phyloP scores from a whole-genome alignment of 2,329 filamentous ascomycete genomes.

The Meredithiella fracta region DNA sequence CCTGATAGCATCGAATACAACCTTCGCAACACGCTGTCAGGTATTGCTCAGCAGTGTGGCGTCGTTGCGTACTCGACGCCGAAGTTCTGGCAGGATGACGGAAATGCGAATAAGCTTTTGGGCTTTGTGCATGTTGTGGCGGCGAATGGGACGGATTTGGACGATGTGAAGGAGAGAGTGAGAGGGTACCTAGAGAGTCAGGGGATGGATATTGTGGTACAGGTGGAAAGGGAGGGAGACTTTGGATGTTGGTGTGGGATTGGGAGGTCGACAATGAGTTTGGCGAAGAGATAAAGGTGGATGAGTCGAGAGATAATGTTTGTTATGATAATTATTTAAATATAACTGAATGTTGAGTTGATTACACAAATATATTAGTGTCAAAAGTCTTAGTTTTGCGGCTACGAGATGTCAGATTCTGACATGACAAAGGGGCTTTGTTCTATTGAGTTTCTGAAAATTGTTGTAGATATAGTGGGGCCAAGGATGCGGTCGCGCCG shows the following conservation, averaged over 20 bases:
- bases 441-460: too few species aligned
- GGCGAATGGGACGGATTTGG: conserved; percentile 51
- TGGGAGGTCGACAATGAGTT: conserved; percentile 17
- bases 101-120: conserved; percentile 38
- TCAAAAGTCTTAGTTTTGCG: too few species aligned
- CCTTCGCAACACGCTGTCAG: conserved; percentile 69
- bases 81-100: conserved; percentile 81
- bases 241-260: conserved; percentile 43
- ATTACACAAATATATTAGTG: too few species aligned
- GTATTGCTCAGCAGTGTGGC: conserved; percentile 64
- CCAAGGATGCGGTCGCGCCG: too few species aligned
- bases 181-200: conserved; percentile 51
- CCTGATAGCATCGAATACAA: conserved; percentile 76
- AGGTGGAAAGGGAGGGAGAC: conserved; percentile 76
- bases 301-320: too few species aligned
- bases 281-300: neutral
- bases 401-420: too few species aligned
- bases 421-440: too few species aligned
- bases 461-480: too few species aligned
- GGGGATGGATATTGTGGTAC: conserved; percentile 67
- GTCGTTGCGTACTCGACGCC: conserved; percentile 76
- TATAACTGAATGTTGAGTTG: too few species aligned
- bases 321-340: too few species aligned
- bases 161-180: conserved; percentile 71
- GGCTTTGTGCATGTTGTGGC: conserved; percentile 81